phyloP scores from a whole-genome alignment of 371 early-diverging fungal species.

The Lichtheimia corymbifera region DNA sequence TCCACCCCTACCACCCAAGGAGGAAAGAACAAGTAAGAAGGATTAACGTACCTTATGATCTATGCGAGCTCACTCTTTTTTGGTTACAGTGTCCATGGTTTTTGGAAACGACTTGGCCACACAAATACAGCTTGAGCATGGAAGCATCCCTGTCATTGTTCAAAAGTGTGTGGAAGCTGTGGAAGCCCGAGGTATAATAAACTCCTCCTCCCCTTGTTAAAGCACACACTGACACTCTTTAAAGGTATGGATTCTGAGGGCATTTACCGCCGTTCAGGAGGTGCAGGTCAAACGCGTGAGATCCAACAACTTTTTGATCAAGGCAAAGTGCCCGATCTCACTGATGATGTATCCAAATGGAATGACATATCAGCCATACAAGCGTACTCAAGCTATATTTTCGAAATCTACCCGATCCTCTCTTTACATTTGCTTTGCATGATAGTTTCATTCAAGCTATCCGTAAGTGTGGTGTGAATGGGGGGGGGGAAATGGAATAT shows the following conservation, averaged over 20 bases:
- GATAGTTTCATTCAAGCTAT: slow-evolving; percentile 66
- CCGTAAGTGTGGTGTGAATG: slow-evolving; percentile 19
- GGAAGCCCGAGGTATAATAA: slow-evolving; percentile 15
- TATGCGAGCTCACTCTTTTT: neutral
- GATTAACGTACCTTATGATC: neutral
- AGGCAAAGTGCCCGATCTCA: slow-evolving; percentile 40
- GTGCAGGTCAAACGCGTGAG: slow-evolving; percentile 67
- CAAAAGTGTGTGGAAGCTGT: slow-evolving; percentile 21
- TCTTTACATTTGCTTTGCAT: slow-evolving; percentile 78
- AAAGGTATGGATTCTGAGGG: slow-evolving; percentile 56
- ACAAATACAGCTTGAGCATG: slow-evolving; percentile 17
- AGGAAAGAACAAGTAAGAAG: neutral
- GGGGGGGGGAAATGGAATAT: neutral
- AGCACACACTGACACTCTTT: neutral
- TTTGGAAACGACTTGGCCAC: slow-evolving; percentile 21
- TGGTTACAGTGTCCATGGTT: slow-evolving; percentile 1
- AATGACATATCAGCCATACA: slow-evolving; percentile 70
- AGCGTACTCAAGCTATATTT: slow-evolving; percentile 90
- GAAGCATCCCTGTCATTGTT: slow-evolving; percentile 14
- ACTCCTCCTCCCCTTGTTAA: neutral
- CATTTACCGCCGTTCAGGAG: slow-evolving; percentile 85
- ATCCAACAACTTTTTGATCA: slow-evolving; percentile 48
- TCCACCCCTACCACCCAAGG: too few relatives aligned
- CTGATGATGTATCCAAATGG: slow-evolving; percentile 35
- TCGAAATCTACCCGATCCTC: slow-evolving; percentile 82